Base-by-base conservation (phyloP, 306 rosid species). In the Cicer yamashitae region DNA sequence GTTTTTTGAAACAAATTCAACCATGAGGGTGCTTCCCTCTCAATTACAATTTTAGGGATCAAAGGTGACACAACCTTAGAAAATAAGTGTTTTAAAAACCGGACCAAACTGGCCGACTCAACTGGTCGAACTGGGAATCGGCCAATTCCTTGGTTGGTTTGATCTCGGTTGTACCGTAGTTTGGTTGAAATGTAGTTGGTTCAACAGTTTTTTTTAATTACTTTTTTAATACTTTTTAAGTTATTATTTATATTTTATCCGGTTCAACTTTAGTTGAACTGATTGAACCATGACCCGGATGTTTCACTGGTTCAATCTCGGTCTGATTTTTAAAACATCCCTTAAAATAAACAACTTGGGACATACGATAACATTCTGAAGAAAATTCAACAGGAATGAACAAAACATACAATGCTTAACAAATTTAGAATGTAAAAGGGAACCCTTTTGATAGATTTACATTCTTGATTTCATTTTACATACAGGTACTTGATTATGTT, bases 401-500 rank as follows among this genome's bases (percentile, higher is more conserved):
- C 17, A 51, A 43, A 25, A 46, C 30, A 6, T 34, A 6, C 58
- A 7, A 48, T 72, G 30, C 50, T 45, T 10, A 7, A 38, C 6
- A 67, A 50, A 14, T 48, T 40, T 67, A 34, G 52, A 50, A 12
- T 62, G 43, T 13, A 53, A 30, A 13, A 9, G 74, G 25, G 37
- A 37, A 1, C 17, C 3, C 10, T 74, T 61, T 30, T 44, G 41
- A 51, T 41, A 52, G 20, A 75, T 75, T 77, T 20, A 70, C 38
- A 45, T 22, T 15, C 18, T 65, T 56, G 8, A 40, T 47, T 71
- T 65, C 61, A 56, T 60, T 70, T 12, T 12, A 56, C 60, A 77
- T 69, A 30, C 81, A 85, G 88, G 88, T 85, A 51, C 86, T 85
- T 67, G 71, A 76, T 58, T 85, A 78, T 25, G 86, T 85, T 77